Base-by-base conservation (phyloP, 2,329 filamentous ascomycete genomes). In the Beauveria sp. region DNA sequence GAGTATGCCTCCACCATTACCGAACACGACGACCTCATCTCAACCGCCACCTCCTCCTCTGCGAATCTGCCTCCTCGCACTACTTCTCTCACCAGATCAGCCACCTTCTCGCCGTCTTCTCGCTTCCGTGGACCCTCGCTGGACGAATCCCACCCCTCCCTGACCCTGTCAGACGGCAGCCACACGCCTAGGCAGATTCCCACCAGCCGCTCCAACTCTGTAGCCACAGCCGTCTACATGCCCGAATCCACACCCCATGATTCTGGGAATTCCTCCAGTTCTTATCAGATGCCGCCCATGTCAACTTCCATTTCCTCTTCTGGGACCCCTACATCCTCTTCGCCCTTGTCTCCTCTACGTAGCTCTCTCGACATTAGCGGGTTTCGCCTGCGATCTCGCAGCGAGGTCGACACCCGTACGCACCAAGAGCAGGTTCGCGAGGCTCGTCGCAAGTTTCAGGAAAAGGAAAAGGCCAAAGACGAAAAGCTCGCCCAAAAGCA, bases 401-500 rank as follows among this genome's bases (percentile, higher is more conserved):
- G 83, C 46, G 84, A 87, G 65, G 74, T 86, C 18, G 82, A 86
- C 67, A 79, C 81, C 6, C 77, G 74, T 14, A 77, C 77, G 1
- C 81, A 82, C 30, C 75, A 79, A 79, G 83, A 86, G 63, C 81
- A 84, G 47, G 81, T 88, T 40, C 79, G 82, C 50, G 80, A 82
- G 67, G 85, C 84, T 4, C 83, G 85, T 58, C 82, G 82, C 66
- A 85, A 83, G 67, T 87, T 87, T 64, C 79, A 86, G 68, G 81
- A 85, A 68, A 84, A 82, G 69, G 84, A 88, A 70, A 77, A 77
- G 18, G 75, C 75, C 58, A 87, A 87, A 72, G 81, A 86, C 42
- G 84, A 86, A 68, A 86, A 86, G 68, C 83, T 83, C 54, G 83
- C 81, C 18, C 80, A 80, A 14, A 82, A 86, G 66, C 79, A 85